Conservation (phyloP, 352 stramenopile genomes). For the Blastocystis sp. region DNA sequence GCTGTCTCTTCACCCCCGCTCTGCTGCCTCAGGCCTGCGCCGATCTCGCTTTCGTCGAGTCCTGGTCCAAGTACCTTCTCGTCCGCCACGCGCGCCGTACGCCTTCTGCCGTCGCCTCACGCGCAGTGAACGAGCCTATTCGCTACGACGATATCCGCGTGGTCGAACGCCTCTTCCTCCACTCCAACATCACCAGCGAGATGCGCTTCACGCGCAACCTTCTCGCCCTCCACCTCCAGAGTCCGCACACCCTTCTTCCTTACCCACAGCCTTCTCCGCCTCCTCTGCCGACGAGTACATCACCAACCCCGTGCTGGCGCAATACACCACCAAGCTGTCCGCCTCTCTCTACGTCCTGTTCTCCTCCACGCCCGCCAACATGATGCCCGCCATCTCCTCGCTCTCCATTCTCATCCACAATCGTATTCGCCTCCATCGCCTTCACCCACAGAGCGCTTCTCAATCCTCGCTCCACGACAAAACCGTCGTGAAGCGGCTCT, state of each 20-base stretch:
- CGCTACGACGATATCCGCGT: no score
- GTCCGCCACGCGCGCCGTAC: no score
- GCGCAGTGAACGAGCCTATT: no score
- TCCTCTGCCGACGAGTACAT: not conserved
- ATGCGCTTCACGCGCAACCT: conserved; percentile 14
- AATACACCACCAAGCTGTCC: not conserved
- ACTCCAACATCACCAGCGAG: not conserved
- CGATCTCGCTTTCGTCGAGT: no score
- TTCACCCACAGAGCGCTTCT: not conserved
- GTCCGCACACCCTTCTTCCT: not conserved
- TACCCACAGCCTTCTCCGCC: not conserved
- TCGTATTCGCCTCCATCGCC: not conserved
- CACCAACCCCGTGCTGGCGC: not conserved
- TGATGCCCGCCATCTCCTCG: not conserved
- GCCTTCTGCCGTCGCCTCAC: no score
- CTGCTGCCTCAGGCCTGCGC: no score
- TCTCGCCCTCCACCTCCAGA: not conserved
- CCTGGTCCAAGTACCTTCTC: no score
- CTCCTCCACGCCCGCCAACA: not conserved
- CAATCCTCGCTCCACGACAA: not conserved
- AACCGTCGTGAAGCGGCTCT: not conserved
- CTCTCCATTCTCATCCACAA: not conserved
- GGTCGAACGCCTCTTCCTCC: not conserved
- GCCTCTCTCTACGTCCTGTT: not conserved
- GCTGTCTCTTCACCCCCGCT: no score